phyloP scores from a whole-genome alignment of 75 land plant species.

The Pinus albicaulis region DNA sequence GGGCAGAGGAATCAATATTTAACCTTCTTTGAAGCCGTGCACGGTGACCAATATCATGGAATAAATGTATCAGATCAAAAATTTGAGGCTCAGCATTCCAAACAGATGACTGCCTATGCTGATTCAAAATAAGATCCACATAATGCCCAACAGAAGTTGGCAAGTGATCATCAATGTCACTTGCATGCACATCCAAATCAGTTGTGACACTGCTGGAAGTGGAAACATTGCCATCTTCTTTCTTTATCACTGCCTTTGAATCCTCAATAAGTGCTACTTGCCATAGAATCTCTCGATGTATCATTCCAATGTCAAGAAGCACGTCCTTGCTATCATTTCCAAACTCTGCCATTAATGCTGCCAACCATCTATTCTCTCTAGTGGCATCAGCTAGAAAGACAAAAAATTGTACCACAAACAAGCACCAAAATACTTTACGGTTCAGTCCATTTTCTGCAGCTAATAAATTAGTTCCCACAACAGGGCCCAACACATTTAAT shows the following conservation, averaged over 20 bases:
- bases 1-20: slow-evolving; percentile 39
- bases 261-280: slow-evolving; percentile 84
- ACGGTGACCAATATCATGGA: slow-evolving; percentile 70
- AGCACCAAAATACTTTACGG: slow-evolving; percentile 40
- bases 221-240: slow-evolving; percentile 35
- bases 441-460: slow-evolving; percentile 37
- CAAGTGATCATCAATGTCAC: slow-evolving; percentile 56
- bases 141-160: slow-evolving; percentile 54
- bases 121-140: slow-evolving; percentile 69
- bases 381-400: slow-evolving; percentile 63
- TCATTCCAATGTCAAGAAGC: slow-evolving; percentile 71
- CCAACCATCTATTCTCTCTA: slow-evolving; percentile 75
- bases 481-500: slow-evolving; percentile 23
- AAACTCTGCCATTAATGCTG: slow-evolving; percentile 88
- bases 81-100: slow-evolving; percentile 78
- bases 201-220: slow-evolving; percentile 21
- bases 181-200: slow-evolving; percentile 13
- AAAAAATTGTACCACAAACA: slow-evolving; percentile 70
- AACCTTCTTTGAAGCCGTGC: slow-evolving; percentile 44
- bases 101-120: slow-evolving; percentile 47
- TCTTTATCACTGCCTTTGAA: slow-evolving; percentile 55
- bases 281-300: slow-evolving; percentile 88
- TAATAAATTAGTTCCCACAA: slow-evolving; percentile 45
- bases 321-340: slow-evolving; percentile 78
- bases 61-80: slow-evolving; percentile 64